Conservation (phyloP, 2,329 filamentous ascomycete genomes). For the Aureobasidium sp. region DNA sequence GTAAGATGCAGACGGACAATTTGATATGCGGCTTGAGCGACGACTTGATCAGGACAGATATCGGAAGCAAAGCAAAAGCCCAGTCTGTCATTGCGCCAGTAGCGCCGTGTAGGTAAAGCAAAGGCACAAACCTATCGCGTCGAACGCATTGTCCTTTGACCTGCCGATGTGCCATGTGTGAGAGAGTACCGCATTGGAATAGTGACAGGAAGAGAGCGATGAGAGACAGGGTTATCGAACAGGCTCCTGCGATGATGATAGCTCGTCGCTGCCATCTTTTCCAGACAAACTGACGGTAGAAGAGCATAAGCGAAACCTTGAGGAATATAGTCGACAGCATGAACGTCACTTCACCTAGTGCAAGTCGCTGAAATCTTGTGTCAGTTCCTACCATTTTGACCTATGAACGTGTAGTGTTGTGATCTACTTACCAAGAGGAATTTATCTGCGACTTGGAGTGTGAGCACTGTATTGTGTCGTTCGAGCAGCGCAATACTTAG, state of each 20-base stretch:
- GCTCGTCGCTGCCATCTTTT: slow-evolving; percentile 32
- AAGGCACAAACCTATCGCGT: slow-evolving; percentile 21
- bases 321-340: slow-evolving; percentile 34
- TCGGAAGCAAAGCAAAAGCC: slow-evolving; percentile 33
- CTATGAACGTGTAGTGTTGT: too few relatives aligned
- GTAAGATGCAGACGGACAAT: slow-evolving; percentile 33
- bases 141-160: slow-evolving; percentile 19
- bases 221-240: slow-evolving; percentile 28
- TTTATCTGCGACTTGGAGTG: background rate
- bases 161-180: slow-evolving; percentile 20
- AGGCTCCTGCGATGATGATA: slow-evolving; percentile 23
- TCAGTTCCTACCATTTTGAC: too few relatives aligned
- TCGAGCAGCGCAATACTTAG: background rate
- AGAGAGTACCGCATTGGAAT: slow-evolving; percentile 29
- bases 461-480: background rate
- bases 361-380: background rate
- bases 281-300: slow-evolving; percentile 38
- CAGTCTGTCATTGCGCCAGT: slow-evolving; percentile 34
- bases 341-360: slow-evolving; percentile 26
- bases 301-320: slow-evolving; percentile 40
- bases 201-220: slow-evolving; percentile 30
- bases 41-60: slow-evolving; percentile 34
- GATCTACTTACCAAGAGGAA: background rate
- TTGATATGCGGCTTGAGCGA: slow-evolving; percentile 37
- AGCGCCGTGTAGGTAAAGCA: slow-evolving; percentile 24